These are phyloP conservation scores for Cucurbita maxima DNA, from an alignment of 306 rosid species.

Conservation along the genomic window DNA sequence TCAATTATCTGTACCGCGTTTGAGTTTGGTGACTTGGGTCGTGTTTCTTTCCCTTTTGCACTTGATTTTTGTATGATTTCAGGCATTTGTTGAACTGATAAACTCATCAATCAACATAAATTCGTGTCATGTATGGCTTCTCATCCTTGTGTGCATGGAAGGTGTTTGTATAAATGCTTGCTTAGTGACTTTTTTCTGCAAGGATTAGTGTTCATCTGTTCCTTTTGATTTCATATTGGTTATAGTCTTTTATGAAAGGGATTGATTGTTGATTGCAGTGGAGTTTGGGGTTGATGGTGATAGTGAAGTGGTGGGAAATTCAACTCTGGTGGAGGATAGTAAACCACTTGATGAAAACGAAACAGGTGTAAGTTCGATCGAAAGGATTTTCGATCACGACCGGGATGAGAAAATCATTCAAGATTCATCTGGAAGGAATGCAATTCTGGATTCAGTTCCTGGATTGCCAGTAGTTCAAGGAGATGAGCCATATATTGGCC, in stretches of 20 bases:
- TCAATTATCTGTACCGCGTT: background rate
- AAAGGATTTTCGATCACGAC: slow-evolving; percentile 39
- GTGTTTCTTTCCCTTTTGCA: background rate
- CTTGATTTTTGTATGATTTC: background rate
- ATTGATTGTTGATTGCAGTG: slow-evolving; percentile 44
- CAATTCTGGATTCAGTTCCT: slow-evolving; percentile 33
- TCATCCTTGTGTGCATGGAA: background rate
- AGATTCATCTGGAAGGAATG: slow-evolving; percentile 37
- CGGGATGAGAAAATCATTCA: slow-evolving; percentile 28
- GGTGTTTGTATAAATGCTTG: background rate
- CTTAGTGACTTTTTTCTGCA: background rate
- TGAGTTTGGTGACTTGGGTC: background rate
- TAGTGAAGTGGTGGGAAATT: slow-evolving; percentile 31
- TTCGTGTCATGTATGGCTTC: background rate
- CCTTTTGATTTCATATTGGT: background rate
- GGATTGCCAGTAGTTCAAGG: slow-evolving; percentile 25
- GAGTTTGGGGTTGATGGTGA: slow-evolving; percentile 55
- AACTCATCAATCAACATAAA: background rate
- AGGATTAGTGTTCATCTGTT: background rate
- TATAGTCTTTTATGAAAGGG: background rate
- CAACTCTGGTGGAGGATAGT: slow-evolving; percentile 26
- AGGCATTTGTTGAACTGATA: background rate
- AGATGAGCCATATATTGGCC: slow-evolving; percentile 84
- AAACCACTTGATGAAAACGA: slow-evolving; percentile 40
- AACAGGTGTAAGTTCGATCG: slow-evolving; percentile 47